Percentiles rank a stretch among this genome's conserved stretches.
These are phyloP conservation scores for Phytophthora meadii DNA, from an alignment of 352 stramenopile species.

Conservation along the genomic window DNA sequence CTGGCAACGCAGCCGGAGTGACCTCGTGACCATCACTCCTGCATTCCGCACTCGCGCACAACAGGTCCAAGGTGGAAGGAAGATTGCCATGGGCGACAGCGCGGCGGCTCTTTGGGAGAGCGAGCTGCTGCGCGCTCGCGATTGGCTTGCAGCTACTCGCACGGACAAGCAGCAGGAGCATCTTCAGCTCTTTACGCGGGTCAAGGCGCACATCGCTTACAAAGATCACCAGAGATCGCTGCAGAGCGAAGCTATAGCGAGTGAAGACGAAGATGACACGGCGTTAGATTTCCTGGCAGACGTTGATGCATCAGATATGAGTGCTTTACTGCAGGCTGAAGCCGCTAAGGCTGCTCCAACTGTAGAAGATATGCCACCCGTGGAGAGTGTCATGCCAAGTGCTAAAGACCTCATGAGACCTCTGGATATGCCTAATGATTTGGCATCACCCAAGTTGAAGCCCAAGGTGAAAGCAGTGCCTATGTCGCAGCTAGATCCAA, in stretches of 20 bases:
- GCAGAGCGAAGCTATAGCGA: constrained; percentile 28
- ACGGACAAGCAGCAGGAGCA: constrained; percentile 23
- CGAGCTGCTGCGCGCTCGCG: constrained; percentile 49
- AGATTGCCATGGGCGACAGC: constrained; percentile 31
- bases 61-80: neutral
- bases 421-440: constrained; percentile 42
- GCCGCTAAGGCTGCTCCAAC: constrained; percentile 13
- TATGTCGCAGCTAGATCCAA: constrained; percentile 32
- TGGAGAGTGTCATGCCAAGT: constrained; percentile 12
- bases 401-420: constrained; percentile 29
- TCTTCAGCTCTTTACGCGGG: constrained; percentile 31
- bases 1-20: neutral
- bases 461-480: constrained; percentile 15
- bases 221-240: constrained; percentile 47
- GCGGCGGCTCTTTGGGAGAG: constrained; percentile 43
- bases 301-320: constrained; percentile 63
- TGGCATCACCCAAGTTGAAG: constrained; percentile 29
- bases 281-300: constrained; percentile 64
- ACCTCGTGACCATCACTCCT: constrained; percentile 25
- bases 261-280: constrained; percentile 40
- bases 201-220: constrained; percentile 52
- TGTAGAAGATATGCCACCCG: constrained; percentile 1
- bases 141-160: constrained; percentile 37
- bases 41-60: constrained; percentile 17
- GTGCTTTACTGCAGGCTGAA: constrained; percentile 51